These are phyloP conservation scores for Alternaria postmessia DNA, from an alignment of 2,329 filamentous ascomycete species.

Conservation along the genomic window DNA sequence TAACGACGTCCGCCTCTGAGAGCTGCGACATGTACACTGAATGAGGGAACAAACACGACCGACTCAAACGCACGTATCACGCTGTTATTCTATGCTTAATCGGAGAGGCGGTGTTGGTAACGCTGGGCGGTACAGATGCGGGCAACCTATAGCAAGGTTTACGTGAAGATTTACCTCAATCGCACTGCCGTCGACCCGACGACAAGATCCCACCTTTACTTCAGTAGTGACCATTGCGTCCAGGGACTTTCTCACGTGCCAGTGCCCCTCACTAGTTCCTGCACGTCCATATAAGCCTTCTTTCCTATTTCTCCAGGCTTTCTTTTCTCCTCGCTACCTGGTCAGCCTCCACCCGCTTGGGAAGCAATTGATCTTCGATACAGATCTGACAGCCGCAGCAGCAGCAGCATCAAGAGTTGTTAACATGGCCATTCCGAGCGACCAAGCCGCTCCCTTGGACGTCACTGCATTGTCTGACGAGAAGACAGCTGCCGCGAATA, in stretches of 20 bases:
- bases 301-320: neutral
- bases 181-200: neutral
- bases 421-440: neutral
- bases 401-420: neutral
- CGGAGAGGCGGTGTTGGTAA: too few relatives aligned
- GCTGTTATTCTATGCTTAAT: neutral
- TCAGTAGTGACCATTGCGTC: neutral
- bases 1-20: neutral
- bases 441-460: neutral
- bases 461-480: too few relatives aligned
- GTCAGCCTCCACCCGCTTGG: neutral
- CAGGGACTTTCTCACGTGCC: neutral
- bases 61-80: neutral
- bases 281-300: neutral
- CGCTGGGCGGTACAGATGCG: neutral
- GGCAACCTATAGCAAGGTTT: accelerated
- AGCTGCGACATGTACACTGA: neutral
- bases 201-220: neutral
- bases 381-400: too few relatives aligned
- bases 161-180: neutral
- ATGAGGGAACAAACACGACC: neutral
- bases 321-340: accelerated
- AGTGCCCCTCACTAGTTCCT: neutral
- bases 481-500: accelerated
- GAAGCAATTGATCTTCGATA: neutral